Base-by-base conservation (phyloP, 2,329 filamentous ascomycete species). In the Tricladium varicosporioides region DNA sequence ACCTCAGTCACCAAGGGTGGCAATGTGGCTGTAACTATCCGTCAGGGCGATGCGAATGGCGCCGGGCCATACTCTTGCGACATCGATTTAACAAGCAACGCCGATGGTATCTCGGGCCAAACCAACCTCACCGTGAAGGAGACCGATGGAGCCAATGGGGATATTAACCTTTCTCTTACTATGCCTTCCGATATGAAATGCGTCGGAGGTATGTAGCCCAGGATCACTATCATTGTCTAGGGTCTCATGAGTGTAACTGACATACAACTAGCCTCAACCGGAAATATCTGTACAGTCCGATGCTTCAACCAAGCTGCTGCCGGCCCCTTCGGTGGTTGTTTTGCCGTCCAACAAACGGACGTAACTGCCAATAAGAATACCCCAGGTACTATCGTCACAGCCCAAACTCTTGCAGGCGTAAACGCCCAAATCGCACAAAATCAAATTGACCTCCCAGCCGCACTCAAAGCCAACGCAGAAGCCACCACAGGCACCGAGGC, bases 271-370 rank as follows among this genome's bases (percentile, higher is more conserved):
- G 78, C 72, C 7, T 82, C 82, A 0, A 82, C 81, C 1, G 83
- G 84, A 45, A 79, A 83, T 54, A 66, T 84, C 43, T 83, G 81
- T 74, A 84, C 81, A 0, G 74, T 85, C 16, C 78, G 82, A 33
- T 85, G 82, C 74, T 75, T 80, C 16, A 85, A 85, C 73, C 22
- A 27, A 27, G 22, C 22, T 27, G 22, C 22, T 7, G 80, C 78
- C 55, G 80, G 81, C 4, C 69, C 78, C 11, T 84, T 84, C 55
- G 79, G 80, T 43, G 78, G 81, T 51, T 85, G 82, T 70, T 79
- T 85, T 67, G 72, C 81, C 2, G 76, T 84, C n/a, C 78, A 83
- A 68, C 83, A 86, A 65, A 71, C 72, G 31, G 81, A 83, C 61
- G 65, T 65, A 11, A 63, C 69, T 0, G 56, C 75, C 46, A 75